Conservation (phyloP, 2,329 filamentous ascomycete genomes). For the Penicillium hesseltinei region DNA sequence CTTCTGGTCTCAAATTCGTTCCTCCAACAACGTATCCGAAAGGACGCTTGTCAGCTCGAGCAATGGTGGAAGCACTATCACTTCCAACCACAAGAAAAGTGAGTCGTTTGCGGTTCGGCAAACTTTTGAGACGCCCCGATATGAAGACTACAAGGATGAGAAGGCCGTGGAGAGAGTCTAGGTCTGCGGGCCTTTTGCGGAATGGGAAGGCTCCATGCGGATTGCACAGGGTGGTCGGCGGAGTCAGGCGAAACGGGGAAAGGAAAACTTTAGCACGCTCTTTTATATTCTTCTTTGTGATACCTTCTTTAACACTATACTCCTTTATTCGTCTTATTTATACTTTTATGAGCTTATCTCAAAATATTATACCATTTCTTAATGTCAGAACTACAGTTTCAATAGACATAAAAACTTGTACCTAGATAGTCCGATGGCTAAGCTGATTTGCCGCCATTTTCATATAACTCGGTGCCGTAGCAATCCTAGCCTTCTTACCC, state of each 20-base stretch:
- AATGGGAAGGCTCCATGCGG: neutral
- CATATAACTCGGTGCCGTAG: conserved; percentile 18
- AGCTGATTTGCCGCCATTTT: conserved; percentile 20
- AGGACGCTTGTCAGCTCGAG: conserved; percentile 8
- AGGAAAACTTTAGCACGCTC: neutral
- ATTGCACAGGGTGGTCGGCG: neutral
- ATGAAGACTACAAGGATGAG: conserved; percentile 2
- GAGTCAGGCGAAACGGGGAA: neutral
- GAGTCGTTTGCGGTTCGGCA: conserved; percentile 2
- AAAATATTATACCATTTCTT: neutral
- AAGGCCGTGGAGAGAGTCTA: neutral
- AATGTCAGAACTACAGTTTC: neutral
- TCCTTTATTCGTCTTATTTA: neutral
- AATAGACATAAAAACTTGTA: neutral
- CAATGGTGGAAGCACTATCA: neutral
- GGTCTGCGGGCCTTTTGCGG: neutral
- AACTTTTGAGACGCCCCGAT: conserved; percentile 6
- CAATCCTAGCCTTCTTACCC: conserved; percentile 23
- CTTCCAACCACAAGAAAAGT: neutral
- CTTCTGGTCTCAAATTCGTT: conserved; percentile 24
- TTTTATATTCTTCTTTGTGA: neutral
- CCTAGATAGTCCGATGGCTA: conserved; percentile 17
- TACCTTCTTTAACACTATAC: neutral
- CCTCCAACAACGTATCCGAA: conserved; percentile 12
- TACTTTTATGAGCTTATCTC: neutral